Evolutionary conservation across 2,329 filamentous ascomycete species (phyloP).

Genomic region (Fusarium tjaetaba): DNA sequence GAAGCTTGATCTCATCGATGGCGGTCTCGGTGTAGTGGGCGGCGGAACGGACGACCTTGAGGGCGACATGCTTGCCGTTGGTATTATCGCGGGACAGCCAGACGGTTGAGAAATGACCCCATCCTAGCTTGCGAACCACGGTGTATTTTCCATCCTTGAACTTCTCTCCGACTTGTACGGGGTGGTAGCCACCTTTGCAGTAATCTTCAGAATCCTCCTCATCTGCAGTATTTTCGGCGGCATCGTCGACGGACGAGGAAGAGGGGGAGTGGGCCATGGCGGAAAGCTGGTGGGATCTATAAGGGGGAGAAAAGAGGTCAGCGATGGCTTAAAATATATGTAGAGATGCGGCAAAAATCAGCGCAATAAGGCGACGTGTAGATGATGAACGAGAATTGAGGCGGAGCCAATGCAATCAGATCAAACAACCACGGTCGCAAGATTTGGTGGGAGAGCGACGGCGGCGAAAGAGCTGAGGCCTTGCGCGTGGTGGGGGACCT

Average conservation of each 20-base stretch:
- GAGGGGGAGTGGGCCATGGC: constrained; percentile 78
- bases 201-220: constrained; percentile 99
- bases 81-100: constrained; percentile 85
- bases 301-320: constrained; percentile 15
- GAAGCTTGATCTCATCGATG: constrained; percentile 97
- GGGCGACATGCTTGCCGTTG: constrained; percentile 91
- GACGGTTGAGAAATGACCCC: constrained; percentile 99
- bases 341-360: constrained; percentile 16
- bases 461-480: constrained; percentile 39
- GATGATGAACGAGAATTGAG: constrained; percentile 28
- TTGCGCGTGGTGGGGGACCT: constrained; percentile 43
- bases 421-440: constrained; percentile 40
- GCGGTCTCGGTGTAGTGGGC: constrained; percentile 99
- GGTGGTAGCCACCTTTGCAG: constrained; percentile 98
- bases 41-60: constrained; percentile 97
- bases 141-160: constrained; percentile 99
- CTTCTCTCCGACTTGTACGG: constrained; percentile 91
- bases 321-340: constrained; percentile 22
- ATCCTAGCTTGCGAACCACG: constrained; percentile 93
- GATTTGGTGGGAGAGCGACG: constrained; percentile 36
- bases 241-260: constrained; percentile 83
- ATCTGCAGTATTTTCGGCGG: constrained; percentile 90
- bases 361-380: constrained; percentile 13
- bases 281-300: constrained; percentile 65
- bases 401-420: constrained; percentile 36